Evolutionary conservation across 257 asterid species (phyloP).

Genomic region (Fraxinus americana): DNA sequence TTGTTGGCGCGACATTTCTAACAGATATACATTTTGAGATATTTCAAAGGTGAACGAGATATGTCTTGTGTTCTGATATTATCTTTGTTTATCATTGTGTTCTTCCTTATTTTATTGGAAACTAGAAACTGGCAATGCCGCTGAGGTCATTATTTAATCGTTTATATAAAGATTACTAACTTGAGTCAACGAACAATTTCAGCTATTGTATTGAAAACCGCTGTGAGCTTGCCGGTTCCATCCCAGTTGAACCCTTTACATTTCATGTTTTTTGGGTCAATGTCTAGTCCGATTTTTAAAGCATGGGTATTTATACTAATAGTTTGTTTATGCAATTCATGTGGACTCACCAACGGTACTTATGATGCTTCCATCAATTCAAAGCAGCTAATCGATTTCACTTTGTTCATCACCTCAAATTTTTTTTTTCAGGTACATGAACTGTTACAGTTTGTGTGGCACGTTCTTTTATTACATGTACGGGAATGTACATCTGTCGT

Average conservation of each 20-base stretch:
- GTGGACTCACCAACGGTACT: background rate
- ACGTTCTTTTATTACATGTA: background rate
- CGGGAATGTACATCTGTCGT: background rate
- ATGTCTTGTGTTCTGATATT: background rate
- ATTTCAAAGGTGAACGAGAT: background rate
- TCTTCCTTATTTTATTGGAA: background rate
- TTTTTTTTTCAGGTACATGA: background rate
- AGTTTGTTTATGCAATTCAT: background rate
- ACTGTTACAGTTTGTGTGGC: background rate
- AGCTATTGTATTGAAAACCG: too few species aligned
- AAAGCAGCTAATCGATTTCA: background rate
- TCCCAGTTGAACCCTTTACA: too few species aligned
- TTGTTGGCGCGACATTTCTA: too few species aligned
- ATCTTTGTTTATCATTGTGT: background rate
- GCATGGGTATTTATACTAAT: background rate
- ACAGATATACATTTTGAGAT: background rate
- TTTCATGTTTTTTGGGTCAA: background rate
- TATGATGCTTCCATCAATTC: background rate
- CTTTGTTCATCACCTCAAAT: too few species aligned
- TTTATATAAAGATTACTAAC: too few species aligned
- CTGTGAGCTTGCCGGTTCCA: too few species aligned
- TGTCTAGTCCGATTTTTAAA: background rate
- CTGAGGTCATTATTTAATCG: too few species aligned
- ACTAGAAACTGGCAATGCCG: too few species aligned
- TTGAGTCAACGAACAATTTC: background rate